Base-by-base conservation (phyloP, 345 rosid genomes). In the Erodium maritimum region DNA sequence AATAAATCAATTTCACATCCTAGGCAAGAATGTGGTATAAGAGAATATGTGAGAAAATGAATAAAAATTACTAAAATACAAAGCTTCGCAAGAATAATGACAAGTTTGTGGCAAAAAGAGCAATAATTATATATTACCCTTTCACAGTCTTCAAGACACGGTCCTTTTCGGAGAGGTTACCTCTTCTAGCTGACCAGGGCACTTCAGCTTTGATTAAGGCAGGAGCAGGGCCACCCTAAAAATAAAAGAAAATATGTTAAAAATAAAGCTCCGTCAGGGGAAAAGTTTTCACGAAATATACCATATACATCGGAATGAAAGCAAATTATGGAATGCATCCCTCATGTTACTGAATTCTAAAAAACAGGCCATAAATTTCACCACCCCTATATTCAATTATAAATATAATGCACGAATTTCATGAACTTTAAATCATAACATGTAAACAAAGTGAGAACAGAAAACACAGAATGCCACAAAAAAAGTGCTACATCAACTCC, bases 161-260 rank as follows among this genome's bases (percentile, higher is more conserved):
- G 0, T 75, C 79, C 25, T 75, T 70, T 20, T 87, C 90, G 2
- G 81, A 87, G 60, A 82, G 80, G 61, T 65, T 71, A 20, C 77
- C 80, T 65, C 84, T 78, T 58, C 70, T 70, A 62, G 66, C 82
- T 51, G 88, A 78, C 90, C 95, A 86, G 23, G 95, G 90, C 14
- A 77, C 83, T 60, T 84, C 86, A 24, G 95, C 95, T 59, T 80
- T 87, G 57, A 84, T 67, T 19, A 87, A 71, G 42, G 62, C 74
- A 52, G 80, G 72, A 76, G 81, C 66, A 64, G 86, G 79, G 48
- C 84, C 95, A 11, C 69, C 78, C 91, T 87, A 54, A 7, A 29
- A 42, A 42, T 42, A 37, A 37, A 37, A 37, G 46, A 37, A 5
- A 37, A 37, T 6, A 11, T 25, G 33, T 25, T 25, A 2, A 7